Conservation (phyloP, 345 rosid genomes). For the Syzygium oleosum region DNA sequence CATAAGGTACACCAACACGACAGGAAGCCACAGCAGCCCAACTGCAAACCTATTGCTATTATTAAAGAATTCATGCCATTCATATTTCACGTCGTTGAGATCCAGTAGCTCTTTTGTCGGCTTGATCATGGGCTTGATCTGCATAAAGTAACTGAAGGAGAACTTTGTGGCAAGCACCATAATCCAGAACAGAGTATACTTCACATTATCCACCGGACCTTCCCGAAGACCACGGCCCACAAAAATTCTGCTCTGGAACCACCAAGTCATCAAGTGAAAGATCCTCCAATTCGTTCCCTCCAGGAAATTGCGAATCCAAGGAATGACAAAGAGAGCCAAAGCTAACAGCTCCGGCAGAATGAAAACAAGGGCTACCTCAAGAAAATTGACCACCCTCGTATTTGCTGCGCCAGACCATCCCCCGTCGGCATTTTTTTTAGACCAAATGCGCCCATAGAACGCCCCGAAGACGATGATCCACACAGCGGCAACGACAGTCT, state of each 20-base stretch:
- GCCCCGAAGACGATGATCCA: conserved; percentile 63
- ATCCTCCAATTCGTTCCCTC: conserved; percentile 86
- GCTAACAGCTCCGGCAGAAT: conserved; percentile 76
- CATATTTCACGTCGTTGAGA: conserved; percentile 32
- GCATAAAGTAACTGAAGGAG: conserved; percentile 72
- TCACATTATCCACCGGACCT: conserved; percentile 52
- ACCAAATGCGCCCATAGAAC: conserved; percentile 73
- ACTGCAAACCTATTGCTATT: conserved; percentile 72
- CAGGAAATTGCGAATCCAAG: conserved; percentile 87
- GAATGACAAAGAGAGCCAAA: conserved; percentile 60
- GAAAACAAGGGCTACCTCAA: conserved; percentile 54
- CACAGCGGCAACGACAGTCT: conserved; percentile 50
- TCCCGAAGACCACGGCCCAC: conserved; percentile 51
- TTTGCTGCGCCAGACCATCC: conserved; percentile 40
- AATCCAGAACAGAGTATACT: conserved; percentile 74
- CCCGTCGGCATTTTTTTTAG: conserved; percentile 42
- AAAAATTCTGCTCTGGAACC: conserved; percentile 39
- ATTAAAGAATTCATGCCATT: conserved; percentile 58
- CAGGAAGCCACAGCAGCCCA: conserved; percentile 75
- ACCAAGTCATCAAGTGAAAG: conserved; percentile 32
- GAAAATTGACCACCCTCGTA: conserved; percentile 45
- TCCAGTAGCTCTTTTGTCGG: conserved; percentile 50
- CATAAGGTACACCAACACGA: conserved; percentile 72
- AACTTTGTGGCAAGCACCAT: conserved; percentile 78
- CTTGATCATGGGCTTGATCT: conserved; percentile 74